Conservation (phyloP, 1,284 basidiomycete genomes). For the Coniophora puteana region DNA sequence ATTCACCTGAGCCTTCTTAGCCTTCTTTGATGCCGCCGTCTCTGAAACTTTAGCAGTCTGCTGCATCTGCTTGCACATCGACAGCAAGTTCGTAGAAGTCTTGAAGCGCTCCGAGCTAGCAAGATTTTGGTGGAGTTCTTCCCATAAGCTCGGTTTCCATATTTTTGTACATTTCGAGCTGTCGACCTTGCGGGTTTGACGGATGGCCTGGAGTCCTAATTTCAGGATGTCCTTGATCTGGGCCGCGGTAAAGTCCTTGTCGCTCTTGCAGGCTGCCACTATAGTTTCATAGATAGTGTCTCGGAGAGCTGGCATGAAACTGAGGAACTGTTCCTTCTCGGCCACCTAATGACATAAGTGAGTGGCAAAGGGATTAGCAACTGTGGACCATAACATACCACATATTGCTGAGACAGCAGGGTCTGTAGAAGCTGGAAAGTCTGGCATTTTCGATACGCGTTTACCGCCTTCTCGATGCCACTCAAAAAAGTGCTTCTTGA, state of each 20-base stretch:
- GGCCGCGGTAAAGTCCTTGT: slow-evolving; percentile 50
- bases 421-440: slow-evolving; percentile 70
- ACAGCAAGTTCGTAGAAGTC: slow-evolving; percentile 39
- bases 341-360: slow-evolving; percentile 17
- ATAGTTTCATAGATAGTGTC: slow-evolving; percentile 49
- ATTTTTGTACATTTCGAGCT: slow-evolving; percentile 22
- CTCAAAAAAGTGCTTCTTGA: slow-evolving; percentile 59
- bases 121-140: slow-evolving; percentile 32
- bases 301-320: slow-evolving; percentile 53
- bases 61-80: slow-evolving; percentile 47
- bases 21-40: slow-evolving; percentile 13
- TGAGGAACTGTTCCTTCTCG: slow-evolving; percentile 35
- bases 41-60: slow-evolving; percentile 15
- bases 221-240: slow-evolving; percentile 84
- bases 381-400: slow-evolving; percentile 11
- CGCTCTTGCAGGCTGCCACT: slow-evolving; percentile 47
- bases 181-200: slow-evolving; percentile 48
- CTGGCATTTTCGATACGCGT: slow-evolving; percentile 74
- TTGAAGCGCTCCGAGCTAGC: slow-evolving; percentile 40
- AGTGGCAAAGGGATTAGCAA: slow-evolving; percentile 1
- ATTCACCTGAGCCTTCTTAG: slow-evolving; percentile 8
- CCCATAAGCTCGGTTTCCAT: slow-evolving; percentile 46
- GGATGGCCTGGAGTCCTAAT: slow-evolving; percentile 60
- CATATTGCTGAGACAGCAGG: slow-evolving; percentile 53
- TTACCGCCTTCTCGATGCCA: slow-evolving; percentile 56